These are phyloP conservation scores for Jaminaea rosea DNA, from an alignment of 1,284 basidiomycete species.

Conservation along the genomic window DNA sequence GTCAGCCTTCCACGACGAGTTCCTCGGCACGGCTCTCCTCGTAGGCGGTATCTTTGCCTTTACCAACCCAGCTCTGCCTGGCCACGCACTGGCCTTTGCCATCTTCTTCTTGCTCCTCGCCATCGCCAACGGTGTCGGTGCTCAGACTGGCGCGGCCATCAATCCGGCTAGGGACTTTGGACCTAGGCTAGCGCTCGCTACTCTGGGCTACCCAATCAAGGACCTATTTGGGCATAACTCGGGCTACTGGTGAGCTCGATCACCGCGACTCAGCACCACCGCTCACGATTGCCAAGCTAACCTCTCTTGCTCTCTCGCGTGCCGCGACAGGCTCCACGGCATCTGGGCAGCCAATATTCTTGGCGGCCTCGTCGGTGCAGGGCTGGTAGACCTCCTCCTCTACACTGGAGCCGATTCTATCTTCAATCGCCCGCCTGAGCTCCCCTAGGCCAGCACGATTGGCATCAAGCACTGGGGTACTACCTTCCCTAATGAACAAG, in stretches of 20 bases:
- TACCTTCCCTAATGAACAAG: too few relatives aligned
- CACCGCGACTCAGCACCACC: not conserved
- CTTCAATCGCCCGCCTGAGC: constrained; percentile 22
- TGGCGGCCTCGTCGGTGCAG: constrained; percentile 45
- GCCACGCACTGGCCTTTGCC: constrained; percentile 54
- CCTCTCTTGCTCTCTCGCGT: not conserved
- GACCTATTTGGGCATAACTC: constrained; percentile 47
- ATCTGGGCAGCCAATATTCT: constrained; percentile 47
- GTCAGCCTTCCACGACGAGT: constrained; percentile 24
- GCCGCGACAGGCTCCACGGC: constrained; percentile 55
- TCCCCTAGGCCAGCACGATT: too few relatives aligned
- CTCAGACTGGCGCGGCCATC: constrained; percentile 58
- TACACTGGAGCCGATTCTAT: constrained; percentile 45
- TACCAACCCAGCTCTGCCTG: constrained; percentile 51
- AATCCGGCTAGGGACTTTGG: constrained; percentile 62
- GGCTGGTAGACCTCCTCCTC: constrained; percentile 45
- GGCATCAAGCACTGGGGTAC: too few relatives aligned
- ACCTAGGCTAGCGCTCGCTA: constrained; percentile 54
- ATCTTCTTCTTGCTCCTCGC: constrained; percentile 57
- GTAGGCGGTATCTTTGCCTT: constrained; percentile 28
- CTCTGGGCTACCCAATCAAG: not conserved
- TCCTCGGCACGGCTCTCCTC: constrained; percentile 29
- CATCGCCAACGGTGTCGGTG: constrained; percentile 54
- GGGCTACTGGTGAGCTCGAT: constrained; percentile 57
- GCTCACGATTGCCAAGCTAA: too few relatives aligned